Conservation (phyloP, 805 yeast species). For the Hanseniaspora lachancei region DNA sequence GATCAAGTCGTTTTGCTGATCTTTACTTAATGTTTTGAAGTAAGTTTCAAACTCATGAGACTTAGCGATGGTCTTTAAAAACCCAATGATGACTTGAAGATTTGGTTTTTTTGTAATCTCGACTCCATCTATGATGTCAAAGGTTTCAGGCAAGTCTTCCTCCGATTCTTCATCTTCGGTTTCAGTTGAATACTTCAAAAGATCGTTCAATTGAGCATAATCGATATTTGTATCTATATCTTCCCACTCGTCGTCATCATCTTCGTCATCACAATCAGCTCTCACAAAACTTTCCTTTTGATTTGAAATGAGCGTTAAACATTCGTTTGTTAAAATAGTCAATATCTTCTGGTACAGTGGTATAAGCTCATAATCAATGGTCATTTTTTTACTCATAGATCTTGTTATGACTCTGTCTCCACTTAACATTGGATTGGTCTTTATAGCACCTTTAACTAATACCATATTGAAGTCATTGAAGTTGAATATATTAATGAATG, state of each 20-base stretch:
- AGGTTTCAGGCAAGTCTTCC: slow-evolving; percentile 28
- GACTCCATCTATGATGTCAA: slow-evolving; percentile 23
- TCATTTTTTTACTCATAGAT: slow-evolving; percentile 61
- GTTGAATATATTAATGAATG: slow-evolving; percentile 53
- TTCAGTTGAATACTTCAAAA: slow-evolving; percentile 21
- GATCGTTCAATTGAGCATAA: slow-evolving; percentile 16
- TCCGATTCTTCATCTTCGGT: slow-evolving; percentile 26
- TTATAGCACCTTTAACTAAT: slow-evolving; percentile 63
- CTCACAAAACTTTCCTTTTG: background rate
- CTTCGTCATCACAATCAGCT: slow-evolving; percentile 1
- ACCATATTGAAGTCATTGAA: slow-evolving; percentile 41
- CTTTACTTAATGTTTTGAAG: background rate
- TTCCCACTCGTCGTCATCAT: slow-evolving; percentile 18
- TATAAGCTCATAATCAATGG: slow-evolving; percentile 48
- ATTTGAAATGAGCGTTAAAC: slow-evolving; percentile 39
- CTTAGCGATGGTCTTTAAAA: background rate
- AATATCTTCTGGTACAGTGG: slow-evolving; percentile 61
- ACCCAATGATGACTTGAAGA: background rate
- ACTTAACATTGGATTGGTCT: slow-evolving; percentile 35
- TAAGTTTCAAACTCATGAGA: background rate
- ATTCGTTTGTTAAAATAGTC: slow-evolving; percentile 55
- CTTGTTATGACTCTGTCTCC: slow-evolving; percentile 63
- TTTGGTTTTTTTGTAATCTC: background rate
- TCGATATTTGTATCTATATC: slow-evolving; percentile 15
- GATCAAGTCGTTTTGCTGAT: background rate